Base-by-base conservation (phyloP, 495 filamentous ascomycete genomes). In the Aspergillus carlsbadensis region DNA sequence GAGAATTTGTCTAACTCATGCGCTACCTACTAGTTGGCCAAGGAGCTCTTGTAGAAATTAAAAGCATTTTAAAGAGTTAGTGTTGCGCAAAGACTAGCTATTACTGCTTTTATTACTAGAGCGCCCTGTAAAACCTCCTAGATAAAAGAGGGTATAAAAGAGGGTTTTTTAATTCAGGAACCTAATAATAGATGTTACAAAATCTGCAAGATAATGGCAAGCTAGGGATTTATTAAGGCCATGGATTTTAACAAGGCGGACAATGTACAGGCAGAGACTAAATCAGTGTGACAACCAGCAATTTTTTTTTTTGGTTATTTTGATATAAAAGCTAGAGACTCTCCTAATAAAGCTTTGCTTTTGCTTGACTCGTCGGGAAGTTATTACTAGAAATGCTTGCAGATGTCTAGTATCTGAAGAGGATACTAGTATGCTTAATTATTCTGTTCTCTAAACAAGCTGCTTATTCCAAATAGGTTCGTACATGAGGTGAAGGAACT, bases 81-180 rank as follows among this genome's bases (percentile, higher is more conserved):
- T 17, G 2, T 52, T 52, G 34, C n/a, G 48, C 29, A 52, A 7
- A 42, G 35, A 53, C 50, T 43, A 29, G 50, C 50, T 53, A 53
- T 53, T 21, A 37, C 50, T 53, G 50, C 50, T 43, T 53, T 53
- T 53, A 10, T 52, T 26, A 52, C 48, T 37, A 34, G 48, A 37
- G 26, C 48, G 40, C 47, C 47, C 33, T n/a, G 47, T 21, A 14
- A 53, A 42, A 53, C 50, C 50, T 53, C 50, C 50, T 53, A 37
- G 36, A 53, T 53, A 37, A 53, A 41, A 39, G 50, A 53, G 37
- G 50, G 35, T 53, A 39, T 37, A 53, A 53, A 53, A 42, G 50
- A 53, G 37, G 15, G 7, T 7, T 42, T 37, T 53, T 33, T n/a
- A 37, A n/a, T 37, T 37, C 35, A 37, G 35, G 35, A 37, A 37